Evolutionary conservation across 2,329 filamentous ascomycete species (phyloP), one percentile per base, ranked within the genome.

Genomic region (Emergomyces pasteurianus): DNA sequence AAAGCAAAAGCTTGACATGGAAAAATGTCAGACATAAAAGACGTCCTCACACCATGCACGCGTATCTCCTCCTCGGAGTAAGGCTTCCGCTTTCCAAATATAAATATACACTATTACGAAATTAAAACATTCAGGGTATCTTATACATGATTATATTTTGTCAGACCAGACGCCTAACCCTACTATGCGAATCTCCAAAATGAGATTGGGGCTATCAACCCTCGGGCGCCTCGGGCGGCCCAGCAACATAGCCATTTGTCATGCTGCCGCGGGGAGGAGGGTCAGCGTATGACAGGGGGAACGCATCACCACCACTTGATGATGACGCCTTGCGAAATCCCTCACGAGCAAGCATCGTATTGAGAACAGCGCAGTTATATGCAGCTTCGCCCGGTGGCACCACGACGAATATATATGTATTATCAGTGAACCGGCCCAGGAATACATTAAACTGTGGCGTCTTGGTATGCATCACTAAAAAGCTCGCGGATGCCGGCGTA

Each of bases 371-470:
- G 59, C 89, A 86, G 68, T 97, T 96, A 78, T 95, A 95, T 6
- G 89, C 83, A 23, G 90, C 89, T 74, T 97, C 92, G 28, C 92
- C 92, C 0, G 92, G 91, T 0, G 94, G 92, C 65, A 96, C 84
- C 42, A 95, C 87, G 9, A 95, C 90, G 70, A 95, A 90, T 63
- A 99, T 86, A 70, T 97, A 97, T 2, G 94, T 99, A 75, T 99
- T 99, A 59, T 94, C 95, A 1, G 94, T 99, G 67, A 99, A 91
- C 67, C 95, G 90, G 65, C 91, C 89, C 65, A 96, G 90, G 72
- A 97, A 96, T 74, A 96, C 87, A 75, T 90, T 95, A 78, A 97
- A 97, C 53, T 76, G 75, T n/a, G 77, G 77, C 0, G 79, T 80
- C 63, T 80, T 80, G 58, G 77, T 76, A 61, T 78, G 75, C 74